Evolutionary conservation across 768 basidiomycete species (phyloP), one percentile per base, ranked within the genome.

Genomic region (Ramaria rubella): DNA sequence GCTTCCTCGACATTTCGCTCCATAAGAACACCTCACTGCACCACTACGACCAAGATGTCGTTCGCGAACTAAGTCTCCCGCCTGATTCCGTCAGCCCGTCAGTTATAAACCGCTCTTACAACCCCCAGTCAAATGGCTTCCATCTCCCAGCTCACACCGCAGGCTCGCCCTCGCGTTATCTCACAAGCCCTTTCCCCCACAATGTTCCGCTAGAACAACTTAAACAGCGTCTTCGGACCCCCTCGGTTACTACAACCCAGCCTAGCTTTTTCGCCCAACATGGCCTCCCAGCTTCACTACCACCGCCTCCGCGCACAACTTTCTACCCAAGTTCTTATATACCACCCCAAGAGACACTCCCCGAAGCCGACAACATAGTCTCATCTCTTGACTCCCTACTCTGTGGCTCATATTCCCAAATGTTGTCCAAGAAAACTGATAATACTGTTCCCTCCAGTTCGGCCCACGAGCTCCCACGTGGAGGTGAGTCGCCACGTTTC

Each of bases 51-150:
- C 12, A 56, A 30, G 55, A 56, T 56, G 55, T 56, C 55, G 55
- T 56, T 56, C 55, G 55, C 45, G 55, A 56, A 56, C 55, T 56
- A 48, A 56, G 55, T 48, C 29, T 56, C 29, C 55, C 55, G 55
- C 55, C 55, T 12, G 52, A 54, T 23, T 30, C 40, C 40, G 1
- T 17, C 6, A 26, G 17, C 44, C 40, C 55, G 46, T 48, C 46
- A 48, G 46, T 26, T 24, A 26, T 4, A 17, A 48, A 19, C 46
- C 24, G 21, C 31, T 42, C 24, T 49, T 45, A 12, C 26, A 11
- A 30, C 55, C 43, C 17, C 9, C 21, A 31, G 24, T 24, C 27
- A 19, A 29, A 56, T 49, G 52, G 52, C 33, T 44, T 38, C 27
- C n/a, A 11, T 27, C 17, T 21, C 15, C 6, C 2, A 5, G 4